These are phyloP conservation scores for Zymoseptoria pseudotritici DNA, from an alignment of 2,329 filamentous ascomycete species.

Conservation along the genomic window DNA sequence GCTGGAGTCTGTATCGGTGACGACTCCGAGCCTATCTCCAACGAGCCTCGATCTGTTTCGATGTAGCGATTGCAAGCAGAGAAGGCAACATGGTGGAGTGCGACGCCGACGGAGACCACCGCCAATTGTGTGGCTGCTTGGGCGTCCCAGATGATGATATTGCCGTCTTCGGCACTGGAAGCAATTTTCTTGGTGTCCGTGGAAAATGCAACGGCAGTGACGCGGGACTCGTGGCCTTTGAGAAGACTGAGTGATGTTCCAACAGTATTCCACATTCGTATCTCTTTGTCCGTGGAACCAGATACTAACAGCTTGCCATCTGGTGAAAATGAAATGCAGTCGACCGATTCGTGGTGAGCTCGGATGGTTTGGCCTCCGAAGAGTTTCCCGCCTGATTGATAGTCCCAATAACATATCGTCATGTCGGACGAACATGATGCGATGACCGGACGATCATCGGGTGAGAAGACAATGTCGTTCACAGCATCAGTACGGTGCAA, in stretches of 20 bases:
- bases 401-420: constrained; percentile 1
- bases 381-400: not conserved
- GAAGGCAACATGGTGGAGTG: not conserved
- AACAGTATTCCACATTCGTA: not conserved
- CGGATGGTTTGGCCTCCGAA: not conserved
- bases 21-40: not conserved
- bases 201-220: not conserved
- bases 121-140: not conserved
- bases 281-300: constrained; percentile 7
- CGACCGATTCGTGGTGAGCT: constrained; percentile 3
- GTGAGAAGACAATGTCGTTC: constrained; percentile 4
- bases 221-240: not conserved
- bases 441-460: not conserved
- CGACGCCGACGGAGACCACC: not conserved
- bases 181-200: not conserved
- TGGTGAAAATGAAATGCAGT: constrained; percentile 3
- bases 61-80: not conserved
- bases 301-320: constrained; percentile 15
- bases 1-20: not conserved
- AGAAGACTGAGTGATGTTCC: not conserved
- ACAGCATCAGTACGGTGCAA: not conserved
- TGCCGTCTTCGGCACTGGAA: not conserved
- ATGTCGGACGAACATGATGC: constrained; percentile 4
- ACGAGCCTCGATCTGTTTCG: not conserved
- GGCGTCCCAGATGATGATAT: not conserved